Evolutionary conservation across 805 yeast species (phyloP), one percentile per base, ranked within the genome.

Genomic region (Allodekkera sacchari): DNA sequence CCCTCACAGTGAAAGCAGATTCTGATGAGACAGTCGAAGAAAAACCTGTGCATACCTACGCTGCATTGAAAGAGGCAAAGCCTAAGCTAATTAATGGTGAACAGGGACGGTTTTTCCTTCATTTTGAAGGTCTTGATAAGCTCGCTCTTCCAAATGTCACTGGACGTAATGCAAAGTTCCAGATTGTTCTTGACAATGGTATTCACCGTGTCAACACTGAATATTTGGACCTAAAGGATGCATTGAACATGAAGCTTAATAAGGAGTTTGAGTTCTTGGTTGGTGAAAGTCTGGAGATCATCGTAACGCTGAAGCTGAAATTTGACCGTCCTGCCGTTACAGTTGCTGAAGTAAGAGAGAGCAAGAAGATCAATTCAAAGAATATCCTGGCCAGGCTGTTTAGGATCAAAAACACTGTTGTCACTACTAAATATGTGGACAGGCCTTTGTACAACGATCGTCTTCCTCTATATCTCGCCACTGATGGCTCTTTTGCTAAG

Each of bases 401-500:
- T 59, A 41, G 61, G 10, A 35, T 39, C 26, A 71, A 66, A 44
- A 70, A 68, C 27, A 45, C 63, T 10, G 47, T 71, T 25, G 63
- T 67, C 4, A 61, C 70, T 3, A 71, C 74, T 32, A 72, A 60
- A 41, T 71, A 64, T 38, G 69, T 76, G 5, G 64, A 76, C 3
- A 63, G 63, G 38, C 64, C 69, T 20, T 61, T 68, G 1, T 53
- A 56, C 4, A 35, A 43, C 17, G 94, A 82, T 57, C 58, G 66
- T 3, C 71, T 89, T 80, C 71, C 69, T 21, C 54, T 63, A 21
- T 59, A 71, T 34, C 68, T 85, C 40, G 95, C 96, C 2, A 64
- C 66, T 21, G 94, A 85, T 53, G 97, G 97, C 2, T 83, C 95
- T 22, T 87, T 83, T 64, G 95, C 85, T 7, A 68, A 89, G 46